These are phyloP conservation scores for Diplogelasinospora grovesii DNA, from an alignment of 495 filamentous ascomycete species.

Conservation along the genomic window DNA sequence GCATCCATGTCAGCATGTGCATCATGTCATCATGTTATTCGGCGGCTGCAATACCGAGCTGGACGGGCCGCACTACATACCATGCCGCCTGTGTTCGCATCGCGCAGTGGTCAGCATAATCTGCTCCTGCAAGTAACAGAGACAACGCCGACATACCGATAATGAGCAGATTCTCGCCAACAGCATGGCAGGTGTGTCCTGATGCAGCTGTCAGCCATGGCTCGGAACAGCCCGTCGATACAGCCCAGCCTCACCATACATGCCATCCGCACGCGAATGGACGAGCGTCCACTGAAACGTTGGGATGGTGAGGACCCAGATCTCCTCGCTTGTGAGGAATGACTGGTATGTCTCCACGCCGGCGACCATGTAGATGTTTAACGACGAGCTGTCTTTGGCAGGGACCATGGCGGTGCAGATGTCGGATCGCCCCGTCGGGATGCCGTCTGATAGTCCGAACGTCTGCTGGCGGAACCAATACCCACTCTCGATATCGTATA, in stretches of 20 bases:
- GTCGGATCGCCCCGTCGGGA: slow-evolving; percentile 10
- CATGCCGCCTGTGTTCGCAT: no score
- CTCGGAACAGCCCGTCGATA: no score
- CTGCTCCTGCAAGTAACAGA: no score
- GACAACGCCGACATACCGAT: no score
- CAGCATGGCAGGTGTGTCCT: slow-evolving; percentile 13
- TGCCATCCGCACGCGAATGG: slow-evolving; percentile 3
- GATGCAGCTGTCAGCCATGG: no score
- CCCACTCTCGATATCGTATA: slow-evolving; percentile 10
- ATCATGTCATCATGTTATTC: no score
- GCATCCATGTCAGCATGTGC: no score
- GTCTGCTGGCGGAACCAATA: slow-evolving; percentile 15
- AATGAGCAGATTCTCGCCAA: slow-evolving; percentile 15
- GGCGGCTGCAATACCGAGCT: no score
- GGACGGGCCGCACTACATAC: no score
- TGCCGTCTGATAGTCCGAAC: slow-evolving; percentile 7
- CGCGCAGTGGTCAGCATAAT: no score
- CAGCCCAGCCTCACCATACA: no score
- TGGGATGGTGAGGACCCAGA: slow-evolving; percentile 11
- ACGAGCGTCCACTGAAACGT: slow-evolving; percentile 12
- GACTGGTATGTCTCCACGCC: slow-evolving; percentile 9
- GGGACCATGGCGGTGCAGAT: slow-evolving; percentile 11
- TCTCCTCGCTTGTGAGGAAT: slow-evolving; percentile 8
- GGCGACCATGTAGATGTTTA: slow-evolving; percentile 11
- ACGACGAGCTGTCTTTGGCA: slow-evolving; percentile 10